phyloP scores from a whole-genome alignment of 768 basidiomycete species.

The Podaxis mareebaensis region DNA sequence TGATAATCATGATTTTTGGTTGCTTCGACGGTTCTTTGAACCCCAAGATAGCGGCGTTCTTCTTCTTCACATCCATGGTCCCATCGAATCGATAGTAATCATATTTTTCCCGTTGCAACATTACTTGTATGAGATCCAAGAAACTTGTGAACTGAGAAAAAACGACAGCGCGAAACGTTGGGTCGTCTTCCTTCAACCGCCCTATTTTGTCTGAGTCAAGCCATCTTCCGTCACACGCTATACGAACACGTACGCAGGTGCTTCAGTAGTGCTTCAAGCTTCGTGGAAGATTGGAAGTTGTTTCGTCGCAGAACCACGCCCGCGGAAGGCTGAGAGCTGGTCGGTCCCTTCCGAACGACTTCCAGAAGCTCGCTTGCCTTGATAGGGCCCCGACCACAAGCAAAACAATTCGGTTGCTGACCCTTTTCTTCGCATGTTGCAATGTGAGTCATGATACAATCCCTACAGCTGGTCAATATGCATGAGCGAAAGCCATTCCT shows the following conservation, averaged over 20 bases:
- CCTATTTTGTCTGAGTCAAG: conserved; percentile 32
- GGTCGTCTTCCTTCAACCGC: conserved; percentile 67
- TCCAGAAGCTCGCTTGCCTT: conserved; percentile 68
- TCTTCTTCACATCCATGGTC: conserved; percentile 84
- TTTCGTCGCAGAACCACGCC: conserved; percentile 68
- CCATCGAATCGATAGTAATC: conserved; percentile 87
- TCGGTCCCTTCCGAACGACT: conserved; percentile 43
- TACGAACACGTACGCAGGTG: conserved; percentile 57
- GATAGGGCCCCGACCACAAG: conserved; percentile 71
- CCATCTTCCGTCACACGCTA: neutral
- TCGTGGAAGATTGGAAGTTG: conserved; percentile 88
- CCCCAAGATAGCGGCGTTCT: conserved; percentile 70
- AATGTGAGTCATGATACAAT: conserved; percentile 81
- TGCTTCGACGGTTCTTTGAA: conserved; percentile 71
- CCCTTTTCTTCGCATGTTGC: conserved; percentile 66
- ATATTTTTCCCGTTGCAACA: conserved; percentile 67
- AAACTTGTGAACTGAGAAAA: conserved; percentile 93
- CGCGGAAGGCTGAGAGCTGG: conserved; percentile 35
- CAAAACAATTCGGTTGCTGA: conserved; percentile 77
- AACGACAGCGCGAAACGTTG: conserved; percentile 79
- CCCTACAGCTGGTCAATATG: conserved; percentile 63
- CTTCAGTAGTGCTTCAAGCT: conserved; percentile 79
- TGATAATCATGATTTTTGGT: conserved; percentile 77
- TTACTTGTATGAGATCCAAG: conserved; percentile 75
- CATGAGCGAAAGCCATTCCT: neutral